These are phyloP conservation scores for Monosporascus sp. DNA, from an alignment of 2,329 filamentous ascomycete species.

Conservation along the genomic window DNA sequence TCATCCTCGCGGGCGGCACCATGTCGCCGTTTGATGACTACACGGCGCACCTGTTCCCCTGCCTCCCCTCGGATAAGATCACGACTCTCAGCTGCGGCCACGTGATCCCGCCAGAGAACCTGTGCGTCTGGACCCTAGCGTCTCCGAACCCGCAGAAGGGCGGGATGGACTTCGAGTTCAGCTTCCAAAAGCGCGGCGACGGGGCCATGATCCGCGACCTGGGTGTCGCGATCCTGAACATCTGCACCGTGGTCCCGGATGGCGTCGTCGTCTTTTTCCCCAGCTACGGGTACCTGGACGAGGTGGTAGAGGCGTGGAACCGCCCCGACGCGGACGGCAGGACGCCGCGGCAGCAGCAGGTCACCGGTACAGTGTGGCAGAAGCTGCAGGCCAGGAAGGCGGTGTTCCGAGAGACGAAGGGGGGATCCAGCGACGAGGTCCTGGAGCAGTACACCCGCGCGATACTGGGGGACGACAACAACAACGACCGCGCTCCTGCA, in stretches of 20 bases:
- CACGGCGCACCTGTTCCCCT: constrained; percentile 76
- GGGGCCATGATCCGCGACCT: constrained; percentile 66
- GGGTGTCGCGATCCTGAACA: constrained; percentile 65
- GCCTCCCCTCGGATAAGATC: constrained; percentile 57
- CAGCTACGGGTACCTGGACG: constrained; percentile 84
- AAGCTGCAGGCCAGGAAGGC: constrained; percentile 54
- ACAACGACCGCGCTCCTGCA: neutral
- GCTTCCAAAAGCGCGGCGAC: constrained; percentile 71
- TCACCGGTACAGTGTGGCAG: constrained; percentile 44
- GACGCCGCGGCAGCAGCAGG: constrained; percentile 8
- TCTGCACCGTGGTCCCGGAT: constrained; percentile 73
- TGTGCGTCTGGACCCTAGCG: constrained; percentile 71
- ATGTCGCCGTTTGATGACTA: constrained; percentile 98
- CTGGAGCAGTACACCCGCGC: constrained; percentile 68
- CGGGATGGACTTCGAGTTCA: constrained; percentile 70
- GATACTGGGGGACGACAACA: constrained; percentile 47
- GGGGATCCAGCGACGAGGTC: constrained; percentile 59
- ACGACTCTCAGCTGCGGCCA: constrained; percentile 88
- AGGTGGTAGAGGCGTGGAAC: constrained; percentile 63
- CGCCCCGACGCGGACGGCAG: constrained; percentile 19
- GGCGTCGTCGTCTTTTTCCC: constrained; percentile 94
- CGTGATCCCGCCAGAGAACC: constrained; percentile 77
- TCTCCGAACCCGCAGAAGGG: constrained; percentile 30
- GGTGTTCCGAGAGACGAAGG: constrained; percentile 55
- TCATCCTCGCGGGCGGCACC: constrained; percentile 89